Evolutionary conservation across 2,329 filamentous ascomycete species (phyloP), one percentile per base, ranked within the genome.

Genomic region (Lasiodiplodia sp.): DNA sequence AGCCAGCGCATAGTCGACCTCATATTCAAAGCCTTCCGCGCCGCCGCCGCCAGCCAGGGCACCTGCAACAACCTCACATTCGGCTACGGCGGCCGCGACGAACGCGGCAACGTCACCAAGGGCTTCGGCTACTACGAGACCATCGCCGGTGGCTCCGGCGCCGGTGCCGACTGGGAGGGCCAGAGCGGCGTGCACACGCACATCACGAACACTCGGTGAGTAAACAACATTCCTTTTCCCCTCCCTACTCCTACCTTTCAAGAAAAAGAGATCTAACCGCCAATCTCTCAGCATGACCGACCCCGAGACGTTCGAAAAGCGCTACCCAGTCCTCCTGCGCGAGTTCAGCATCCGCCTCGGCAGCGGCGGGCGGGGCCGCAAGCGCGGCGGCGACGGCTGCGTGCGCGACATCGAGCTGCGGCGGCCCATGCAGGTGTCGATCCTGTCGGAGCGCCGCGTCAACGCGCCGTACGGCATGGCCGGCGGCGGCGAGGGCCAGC

Each of bases 81-180:
- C 2, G 65, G 65, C 25, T 79, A 79, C 51, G 70, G 71, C 34
- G 63, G 69, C 0, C 58, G 38, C 21, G 60, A 68, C 52, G 58
- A 52, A 25, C 55, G 51, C 38, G 51, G 51, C 51, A 62, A 47
- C 23, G 49, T 58, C n/a, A 62, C 51, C 4, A 57, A 68, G 16
- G 52, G 52, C n/a, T 68, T 65, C 60, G 91, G 91, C n/a, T 93
- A 93, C 81, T 93, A 93, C 76, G 91, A 93, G 79, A 93, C 91
- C 4, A 92, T 93, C 71, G 88, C 89, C 0, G 91, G 91, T 49
- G 91, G 91, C 0, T 86, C 84, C 60, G 91, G 91, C 21, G 91
- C 91, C 0, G 90, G 90, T 0, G 85, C 87, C 0, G 81, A 82
- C 44, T 92, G 90, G 90, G 82, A 88, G 68, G 91, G 91, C 47